Conservation (phyloP, 805 yeast genomes). For the Kuraishia cidri region DNA sequence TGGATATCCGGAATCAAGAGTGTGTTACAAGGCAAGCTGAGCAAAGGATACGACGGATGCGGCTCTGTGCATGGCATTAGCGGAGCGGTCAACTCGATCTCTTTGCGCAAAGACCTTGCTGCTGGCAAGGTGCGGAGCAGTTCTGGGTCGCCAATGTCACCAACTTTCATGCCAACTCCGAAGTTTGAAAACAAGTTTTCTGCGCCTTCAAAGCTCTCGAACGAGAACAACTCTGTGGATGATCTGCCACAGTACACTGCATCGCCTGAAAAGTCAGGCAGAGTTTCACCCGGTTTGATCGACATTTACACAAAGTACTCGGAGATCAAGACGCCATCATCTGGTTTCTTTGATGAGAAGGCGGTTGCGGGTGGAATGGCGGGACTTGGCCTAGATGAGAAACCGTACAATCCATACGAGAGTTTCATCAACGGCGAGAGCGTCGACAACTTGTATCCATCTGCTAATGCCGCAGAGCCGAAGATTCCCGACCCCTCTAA, state of each 20-base stretch:
- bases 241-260: background rate
- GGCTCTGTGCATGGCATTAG: slow-evolving; percentile 58
- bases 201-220: background rate
- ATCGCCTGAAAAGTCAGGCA: no score
- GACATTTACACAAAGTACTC: slow-evolving; percentile 20
- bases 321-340: background rate
- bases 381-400: background rate
- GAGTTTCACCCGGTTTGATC: slow-evolving; percentile 18
- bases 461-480: background rate
- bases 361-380: background rate
- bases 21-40: slow-evolving; percentile 41
- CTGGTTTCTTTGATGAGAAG: background rate
- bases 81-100: slow-evolving; percentile 34
- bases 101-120: no score
- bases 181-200: slow-evolving; percentile 6
- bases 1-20: slow-evolving; percentile 55
- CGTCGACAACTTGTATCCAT: background rate
- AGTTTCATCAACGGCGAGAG: background rate
- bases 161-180: slow-evolving; percentile 25
- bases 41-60: slow-evolving; percentile 65
- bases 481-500: background rate
- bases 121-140: no score
- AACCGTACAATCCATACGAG: no score
- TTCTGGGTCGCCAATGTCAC: slow-evolving; percentile 20
- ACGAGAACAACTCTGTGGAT: background rate